Percentiles rank a stretch among this genome's conserved stretches.
phyloP scores from a whole-genome alignment of 345 rosid species.

The Pugionium cornutum region DNA sequence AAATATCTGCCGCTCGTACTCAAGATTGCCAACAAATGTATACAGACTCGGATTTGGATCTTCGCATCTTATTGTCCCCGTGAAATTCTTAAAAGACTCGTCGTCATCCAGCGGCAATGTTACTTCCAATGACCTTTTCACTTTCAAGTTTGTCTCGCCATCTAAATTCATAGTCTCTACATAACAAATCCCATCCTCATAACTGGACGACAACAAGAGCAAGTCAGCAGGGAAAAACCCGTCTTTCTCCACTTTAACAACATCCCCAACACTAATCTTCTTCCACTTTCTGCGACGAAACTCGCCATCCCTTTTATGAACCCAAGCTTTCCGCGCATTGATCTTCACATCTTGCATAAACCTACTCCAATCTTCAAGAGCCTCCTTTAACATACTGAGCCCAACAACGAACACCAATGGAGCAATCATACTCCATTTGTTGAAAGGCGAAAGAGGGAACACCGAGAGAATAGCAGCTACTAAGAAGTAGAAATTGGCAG shows the following conservation, averaged over 20 bases:
- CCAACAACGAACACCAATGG: constrained; percentile 91
- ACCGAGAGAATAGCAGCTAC: constrained; percentile 76
- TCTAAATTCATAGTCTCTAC: constrained; percentile 99
- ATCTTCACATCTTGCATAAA: constrained; percentile 89
- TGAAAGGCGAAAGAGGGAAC: constrained; percentile 75
- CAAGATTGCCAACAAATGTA: constrained; percentile 85
- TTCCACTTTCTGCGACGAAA: constrained; percentile 69
- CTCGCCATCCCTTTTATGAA: constrained; percentile 64
- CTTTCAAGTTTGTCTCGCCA: constrained; percentile 96
- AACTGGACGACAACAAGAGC: constrained; percentile 79
- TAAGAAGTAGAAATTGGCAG: constrained; percentile 94
- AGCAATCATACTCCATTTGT: constrained; percentile 84
- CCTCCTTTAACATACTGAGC: constrained; percentile 92
- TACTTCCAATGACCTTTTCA: constrained; percentile 77
- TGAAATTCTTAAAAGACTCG: constrained; percentile 62
- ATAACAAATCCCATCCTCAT: constrained; percentile 93
- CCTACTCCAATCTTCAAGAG: constrained; percentile 93
- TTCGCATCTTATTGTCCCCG: constrained; percentile 71
- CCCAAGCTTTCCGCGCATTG: constrained; percentile 60
- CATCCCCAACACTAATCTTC: constrained; percentile 78
- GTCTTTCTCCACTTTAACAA: constrained; percentile 52
- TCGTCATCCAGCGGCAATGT: constrained; percentile 67
- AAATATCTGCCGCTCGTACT: constrained; percentile 65
- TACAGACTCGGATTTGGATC: constrained; percentile 94
- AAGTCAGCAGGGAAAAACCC: constrained; percentile 90